Evolutionary conservation across 257 asterid genomes (phyloP), one percentile per base, ranked within the genome.

Genomic region (Scutellaria barbata): DNA sequence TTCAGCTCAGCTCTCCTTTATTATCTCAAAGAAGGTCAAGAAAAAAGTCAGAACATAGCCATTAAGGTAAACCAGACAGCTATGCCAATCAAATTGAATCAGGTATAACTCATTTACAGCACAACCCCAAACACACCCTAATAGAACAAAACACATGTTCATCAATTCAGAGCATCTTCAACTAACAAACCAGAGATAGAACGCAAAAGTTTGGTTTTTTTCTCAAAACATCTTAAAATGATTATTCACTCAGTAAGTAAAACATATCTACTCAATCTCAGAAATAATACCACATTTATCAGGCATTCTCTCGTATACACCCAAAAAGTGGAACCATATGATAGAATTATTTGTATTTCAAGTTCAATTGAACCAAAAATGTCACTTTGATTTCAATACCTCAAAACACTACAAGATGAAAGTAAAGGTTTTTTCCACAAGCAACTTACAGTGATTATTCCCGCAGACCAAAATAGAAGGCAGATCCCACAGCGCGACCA

Each of bases 381-480:
- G 40, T 45, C 33, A 14, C 35, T 14, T 16, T 37, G 10, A 33
- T 12, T 48, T 53, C 42, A 66, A 43, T 2, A 64, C 25, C 7
- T 18, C 42, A 43, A 37, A 66, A 16, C 17, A 58, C 66, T 30
- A 22, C 48, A 35, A 59, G n/a, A 64, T 41, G 43, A 54, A 63
- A 9, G 16, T 25, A 73, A 52, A 68, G n/a, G 30, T 53, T 62
- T 40, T 7, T 66, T 73, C 12, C 22, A n/a, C 42, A 5, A 58
- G 5, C 30, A 72, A 41, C 96, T 84, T 84, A 94, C 99, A 94
- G 81, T 94, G 99, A 69, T 94, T 94, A 74, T 94, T 94, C 87
- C 91, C 99, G 86, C 99, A 94, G 74, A 94, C 96, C 77, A 94
- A 76, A 74, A 94, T 94, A 0, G 96, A 98, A 9, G 99, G 98